Percentiles rank a stretch among this genome's conserved stretches.
Conservation (phyloP, 345 rosid genomes). For the Rhodamnia rubescens region DNA sequence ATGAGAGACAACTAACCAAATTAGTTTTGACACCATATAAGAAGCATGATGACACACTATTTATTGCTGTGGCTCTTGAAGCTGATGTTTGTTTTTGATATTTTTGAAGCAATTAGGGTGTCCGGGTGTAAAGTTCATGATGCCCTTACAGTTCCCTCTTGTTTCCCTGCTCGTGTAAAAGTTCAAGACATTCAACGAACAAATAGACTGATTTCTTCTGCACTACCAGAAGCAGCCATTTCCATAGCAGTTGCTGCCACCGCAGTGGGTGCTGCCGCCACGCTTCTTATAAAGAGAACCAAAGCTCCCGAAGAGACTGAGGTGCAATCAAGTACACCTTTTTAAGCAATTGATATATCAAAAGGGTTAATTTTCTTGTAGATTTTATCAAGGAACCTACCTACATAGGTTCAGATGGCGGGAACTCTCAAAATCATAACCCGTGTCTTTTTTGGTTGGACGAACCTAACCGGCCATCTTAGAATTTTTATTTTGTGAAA, state of each 20-base stretch:
- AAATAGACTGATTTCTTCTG: slow-evolving; percentile 20
- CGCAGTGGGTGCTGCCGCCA: slow-evolving; percentile 82
- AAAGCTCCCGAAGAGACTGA: slow-evolving; percentile 43
- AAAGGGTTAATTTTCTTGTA: background rate
- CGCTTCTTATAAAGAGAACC: slow-evolving; percentile 46
- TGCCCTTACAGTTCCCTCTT: background rate
- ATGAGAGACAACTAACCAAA: background rate
- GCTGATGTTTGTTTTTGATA: slow-evolving; percentile 4
- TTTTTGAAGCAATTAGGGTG: slow-evolving; percentile 20
- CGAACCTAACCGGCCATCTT: no score
- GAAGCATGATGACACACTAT: background rate
- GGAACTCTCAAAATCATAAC: no score
- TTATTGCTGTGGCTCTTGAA: slow-evolving; percentile 7
- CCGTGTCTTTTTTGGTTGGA: no score
- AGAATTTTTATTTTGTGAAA: background rate
- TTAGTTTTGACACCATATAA: background rate
- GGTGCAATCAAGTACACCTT: slow-evolving; percentile 20
- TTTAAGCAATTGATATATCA: background rate
- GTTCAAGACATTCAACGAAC: slow-evolving; percentile 7
- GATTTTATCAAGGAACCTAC: background rate
- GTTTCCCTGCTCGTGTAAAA: slow-evolving; percentile 12
- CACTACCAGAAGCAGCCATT: slow-evolving; percentile 66
- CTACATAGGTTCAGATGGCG: background rate
- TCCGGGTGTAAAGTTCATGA: slow-evolving; percentile 8
- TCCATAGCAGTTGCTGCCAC: slow-evolving; percentile 80